A percentile compares a stretch with the other conserved stretches of the same genome.
phyloP scores from a whole-genome alignment of 2,329 filamentous ascomycete species.

The Parastagonospora avenae region DNA sequence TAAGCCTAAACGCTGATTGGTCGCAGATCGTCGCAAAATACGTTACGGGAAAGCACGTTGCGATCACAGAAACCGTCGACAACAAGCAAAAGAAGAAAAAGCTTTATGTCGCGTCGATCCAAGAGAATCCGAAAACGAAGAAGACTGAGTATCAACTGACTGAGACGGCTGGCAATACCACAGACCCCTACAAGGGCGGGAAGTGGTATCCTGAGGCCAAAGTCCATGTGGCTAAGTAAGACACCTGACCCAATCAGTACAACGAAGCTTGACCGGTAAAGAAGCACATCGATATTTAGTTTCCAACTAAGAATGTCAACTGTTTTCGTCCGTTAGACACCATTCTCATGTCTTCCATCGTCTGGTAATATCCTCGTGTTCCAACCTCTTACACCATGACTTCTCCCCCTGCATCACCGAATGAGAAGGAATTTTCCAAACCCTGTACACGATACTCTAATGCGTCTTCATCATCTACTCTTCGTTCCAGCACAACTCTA shows the following conservation, averaged over 20 bases:
- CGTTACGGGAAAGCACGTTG: neutral
- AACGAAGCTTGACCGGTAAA: too few relatives aligned
- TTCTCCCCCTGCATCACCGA: too few relatives aligned
- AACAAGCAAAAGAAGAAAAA: neutral
- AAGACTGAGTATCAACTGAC: slow-evolving; percentile 2
- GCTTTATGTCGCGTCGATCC: neutral
- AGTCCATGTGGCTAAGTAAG: too few relatives aligned
- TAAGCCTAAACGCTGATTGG: neutral
- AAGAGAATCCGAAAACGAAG: neutral
- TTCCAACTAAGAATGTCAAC: too few relatives aligned
- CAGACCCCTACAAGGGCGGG: neutral
- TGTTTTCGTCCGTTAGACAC: too few relatives aligned
- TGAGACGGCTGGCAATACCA: neutral
- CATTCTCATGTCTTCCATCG: too few relatives aligned
- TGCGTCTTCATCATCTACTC: neutral
- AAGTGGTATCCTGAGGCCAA: slow-evolving; percentile 1
- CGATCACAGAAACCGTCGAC: neutral
- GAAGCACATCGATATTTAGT: too few relatives aligned
- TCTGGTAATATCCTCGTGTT: too few relatives aligned
- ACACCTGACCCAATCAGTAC: too few relatives aligned
- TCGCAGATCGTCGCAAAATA: neutral
- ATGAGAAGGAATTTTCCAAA: too few relatives aligned
- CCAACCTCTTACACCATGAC: too few relatives aligned
- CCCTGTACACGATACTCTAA: too few relatives aligned
- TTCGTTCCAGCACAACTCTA: neutral